Base-by-base conservation (phyloP, 2,329 filamentous ascomycete species). In the Fusarium odoratissimum region DNA sequence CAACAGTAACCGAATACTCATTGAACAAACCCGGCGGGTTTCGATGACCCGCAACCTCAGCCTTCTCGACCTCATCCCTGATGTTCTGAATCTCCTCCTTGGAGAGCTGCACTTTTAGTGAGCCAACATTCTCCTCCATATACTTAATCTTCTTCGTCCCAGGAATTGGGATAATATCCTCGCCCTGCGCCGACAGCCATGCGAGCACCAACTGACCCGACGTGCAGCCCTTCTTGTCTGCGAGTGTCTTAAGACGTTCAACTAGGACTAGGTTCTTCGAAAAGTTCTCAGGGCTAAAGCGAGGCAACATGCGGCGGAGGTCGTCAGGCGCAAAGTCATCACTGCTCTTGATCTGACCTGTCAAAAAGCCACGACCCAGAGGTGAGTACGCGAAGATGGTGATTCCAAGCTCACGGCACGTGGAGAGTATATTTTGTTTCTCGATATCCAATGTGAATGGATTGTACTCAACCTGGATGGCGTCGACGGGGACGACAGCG, bases 111-210 rank as follows among this genome's bases (percentile, higher is more conserved):
- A 54, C 49, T 1, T 40, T 0, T 5, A 54, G 14, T 0, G 49
- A 12, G 0, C 16, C 49, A 4, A 52, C 1, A 13, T 51, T 59
- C 3, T 58, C 55, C 40, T 59, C 56, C 25, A 59, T 19, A 17
- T 59, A 40, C 21, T 59, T 59, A 6, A 59, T 59, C 44, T 51
- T 59, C 21, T 51, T 59, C 33, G 56, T 59, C 5, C 44, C 56
- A 4, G 44, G 56, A 8, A 59, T 59, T 3, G 56, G 56, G 7
- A 59, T 33, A 28, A 59, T 51, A 17, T 59, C 42, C n/a, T 51
- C 35, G 7, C 35, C 56, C 44, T 33, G 33, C 9, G 44, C 44
- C 4, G 45, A 37, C 33, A 49, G 0, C 56, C 56, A 59, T 0
- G 56, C 56, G 1, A 59, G 42, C 28, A 48, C 33, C 21, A 59